Percentiles rank a stretch among this genome's conserved stretches.
Conservation (phyloP, 2,329 filamentous ascomycete species). For the Tolypocladium capitatum region DNA sequence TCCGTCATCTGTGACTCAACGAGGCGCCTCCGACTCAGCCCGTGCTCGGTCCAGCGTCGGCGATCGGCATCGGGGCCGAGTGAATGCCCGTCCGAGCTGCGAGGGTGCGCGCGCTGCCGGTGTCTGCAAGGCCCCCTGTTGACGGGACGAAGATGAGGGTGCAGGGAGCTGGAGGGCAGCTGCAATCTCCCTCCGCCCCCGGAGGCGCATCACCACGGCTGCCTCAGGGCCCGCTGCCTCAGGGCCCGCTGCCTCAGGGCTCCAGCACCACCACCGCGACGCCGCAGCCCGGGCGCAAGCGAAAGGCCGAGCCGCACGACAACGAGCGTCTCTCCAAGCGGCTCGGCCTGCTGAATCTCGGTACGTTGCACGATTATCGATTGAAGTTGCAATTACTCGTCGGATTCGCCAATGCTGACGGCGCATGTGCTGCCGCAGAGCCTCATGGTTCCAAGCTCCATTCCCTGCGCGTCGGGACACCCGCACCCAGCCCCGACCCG, state of each 20-base stretch:
- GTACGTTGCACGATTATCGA: slow-evolving; percentile 32
- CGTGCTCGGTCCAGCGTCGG: not conserved
- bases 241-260: not conserved
- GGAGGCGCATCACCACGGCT: not conserved
- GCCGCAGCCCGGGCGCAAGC: slow-evolving; percentile 28
- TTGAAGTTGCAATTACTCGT: not conserved
- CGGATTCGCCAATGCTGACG: not conserved
- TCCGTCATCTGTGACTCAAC: not conserved
- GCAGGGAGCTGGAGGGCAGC: slow-evolving; percentile 12
- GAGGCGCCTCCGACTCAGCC: not conserved
- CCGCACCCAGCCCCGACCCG: slow-evolving; percentile 9
- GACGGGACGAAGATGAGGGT: slow-evolving; percentile 18
- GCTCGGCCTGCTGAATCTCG: slow-evolving; percentile 68
- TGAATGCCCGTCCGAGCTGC: not conserved
- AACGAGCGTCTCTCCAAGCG: slow-evolving; percentile 73
- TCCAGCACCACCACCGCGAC: slow-evolving; percentile 8
- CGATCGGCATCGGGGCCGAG: not conserved
- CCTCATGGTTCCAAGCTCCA: slow-evolving; percentile 51
- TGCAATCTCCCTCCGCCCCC: slow-evolving; percentile 12
- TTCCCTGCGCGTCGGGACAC: slow-evolving; percentile 47
- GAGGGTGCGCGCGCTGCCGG: not conserved
- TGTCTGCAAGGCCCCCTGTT: not conserved
- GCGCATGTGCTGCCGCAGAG: slow-evolving; percentile 27
- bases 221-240: too few species aligned
- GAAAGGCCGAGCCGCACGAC: slow-evolving; percentile 46